Conservation (phyloP, 441 rosid species). For the Macaranga tanarius region DNA sequence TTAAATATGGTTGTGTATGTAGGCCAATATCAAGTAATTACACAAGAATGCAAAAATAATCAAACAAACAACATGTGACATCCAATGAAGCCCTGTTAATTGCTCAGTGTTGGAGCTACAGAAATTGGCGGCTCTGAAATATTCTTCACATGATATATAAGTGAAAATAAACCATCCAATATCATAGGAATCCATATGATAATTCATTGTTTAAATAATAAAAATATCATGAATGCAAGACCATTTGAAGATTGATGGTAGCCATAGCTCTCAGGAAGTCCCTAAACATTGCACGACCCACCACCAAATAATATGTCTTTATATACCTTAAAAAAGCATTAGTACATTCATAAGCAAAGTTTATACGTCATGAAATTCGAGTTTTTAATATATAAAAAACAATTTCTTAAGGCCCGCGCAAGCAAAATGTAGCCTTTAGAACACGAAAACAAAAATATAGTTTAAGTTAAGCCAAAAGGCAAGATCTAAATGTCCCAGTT, state of each 20-base stretch:
- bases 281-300: constrained; percentile 20
- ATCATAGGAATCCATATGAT: constrained; percentile 9
- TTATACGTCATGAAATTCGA: not conserved
- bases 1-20: not conserved
- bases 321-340: not conserved
- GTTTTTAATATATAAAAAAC: not conserved
- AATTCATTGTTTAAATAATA: not conserved
- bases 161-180: constrained; percentile 23
- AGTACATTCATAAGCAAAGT: not conserved
- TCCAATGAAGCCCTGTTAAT: not conserved
- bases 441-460: not conserved
- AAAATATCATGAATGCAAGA: not conserved
- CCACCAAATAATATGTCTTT: constrained; percentile 23
- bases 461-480: not conserved
- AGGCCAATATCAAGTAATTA: not conserved
- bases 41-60: not conserved
- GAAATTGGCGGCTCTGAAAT: constrained; percentile 28
- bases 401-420: too few species aligned
- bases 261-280: not conserved
- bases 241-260: not conserved
- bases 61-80: constrained; percentile 2
- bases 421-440: too few species aligned
- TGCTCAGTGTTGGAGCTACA: not conserved
- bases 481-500: constrained; percentile 11
- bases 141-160: not conserved